Base-by-base conservation (phyloP, 1,139 yeast genomes). In the Pichia sp. region DNA sequence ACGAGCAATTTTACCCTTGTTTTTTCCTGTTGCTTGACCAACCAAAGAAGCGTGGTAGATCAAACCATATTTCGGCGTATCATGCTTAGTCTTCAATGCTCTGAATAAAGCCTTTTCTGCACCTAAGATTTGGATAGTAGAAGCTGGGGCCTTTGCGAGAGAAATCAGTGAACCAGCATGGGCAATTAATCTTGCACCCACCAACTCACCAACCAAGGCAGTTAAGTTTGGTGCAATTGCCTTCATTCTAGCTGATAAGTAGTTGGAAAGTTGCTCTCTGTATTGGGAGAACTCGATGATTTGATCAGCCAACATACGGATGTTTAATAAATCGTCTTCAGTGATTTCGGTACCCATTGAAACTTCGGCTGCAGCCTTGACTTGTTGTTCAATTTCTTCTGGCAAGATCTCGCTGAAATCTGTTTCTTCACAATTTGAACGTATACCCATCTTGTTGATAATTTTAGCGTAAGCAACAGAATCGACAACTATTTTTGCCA, bases 101-200 rank as follows among this genome's bases (percentile, higher is more conserved):
- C 98, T 86, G 81, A 95, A 95, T 63, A 95, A 80, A 50, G 99
- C 99, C 82, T 95, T 95, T 77, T 95, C 99, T 63, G 99, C 99
- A 76, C 99, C 99, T 71, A 95, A 82, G 68, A 95, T 93, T 80
- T 95, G 99, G 61, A 95, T 90, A 58, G 99, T 93, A 38, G 99
- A 93, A 63, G 99, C 98, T 64, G 99, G 98, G 61, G 96, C 95
- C 78, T 93, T 93, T 61, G 99, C 95, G 67, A 93, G 80, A 63
- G 93, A 89, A 67, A 93, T 86, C 68, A 93, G 79, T 64, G 97
- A 89, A 70, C 99, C 99, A 55, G 98, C 90, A 70, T 95, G 99
- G 52, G 99, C 93, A 71, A 93, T 95, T 70, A 93, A 83, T 75
- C 99, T 84, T 57, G 99, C 99, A 74, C 99, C 99, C 58, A 93